Evolutionary conservation across 345 rosid species (phyloP).

Genomic region (Trapa incisa): DNA sequence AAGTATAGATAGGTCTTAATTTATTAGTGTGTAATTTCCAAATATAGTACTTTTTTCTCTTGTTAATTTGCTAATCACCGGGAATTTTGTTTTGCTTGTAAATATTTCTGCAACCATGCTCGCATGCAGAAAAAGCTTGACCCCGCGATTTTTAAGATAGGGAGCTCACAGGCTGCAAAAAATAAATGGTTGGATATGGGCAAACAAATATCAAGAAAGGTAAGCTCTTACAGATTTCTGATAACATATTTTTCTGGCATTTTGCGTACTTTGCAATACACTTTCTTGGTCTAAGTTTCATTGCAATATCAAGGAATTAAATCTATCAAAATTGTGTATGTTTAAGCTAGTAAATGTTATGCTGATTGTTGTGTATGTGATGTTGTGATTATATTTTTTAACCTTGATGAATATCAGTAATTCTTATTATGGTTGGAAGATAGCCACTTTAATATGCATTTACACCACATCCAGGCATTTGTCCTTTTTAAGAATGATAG

Average conservation of each 20-base stretch:
- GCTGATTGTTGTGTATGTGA: neutral
- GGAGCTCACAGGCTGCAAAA: conserved; percentile 63
- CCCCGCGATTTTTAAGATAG: conserved; percentile 57
- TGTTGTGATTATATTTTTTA: too few species aligned
- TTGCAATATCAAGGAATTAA: too few species aligned
- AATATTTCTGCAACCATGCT: neutral
- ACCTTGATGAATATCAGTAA: too few species aligned
- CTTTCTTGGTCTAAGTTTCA: too few species aligned
- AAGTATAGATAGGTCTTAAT: neutral
- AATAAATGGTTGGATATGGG: conserved; percentile 90
- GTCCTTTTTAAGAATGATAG: too few species aligned
- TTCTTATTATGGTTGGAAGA: too few species aligned
- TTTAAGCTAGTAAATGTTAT: neutral
- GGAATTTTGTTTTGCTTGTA: neutral
- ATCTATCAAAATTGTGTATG: neutral
- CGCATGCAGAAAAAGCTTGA: conserved; percentile 56
- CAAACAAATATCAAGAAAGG: conserved; percentile 81
- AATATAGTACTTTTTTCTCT: neutral
- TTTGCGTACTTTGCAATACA: neutral
- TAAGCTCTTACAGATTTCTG: conserved; percentile 11
- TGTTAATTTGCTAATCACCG: too few species aligned
- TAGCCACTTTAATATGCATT: neutral
- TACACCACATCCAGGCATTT: too few species aligned
- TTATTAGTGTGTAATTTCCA: neutral
- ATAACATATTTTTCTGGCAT: conserved; percentile 2